Evolutionary conservation across 192 early-diverging fungal species (phyloP), one percentile per base, ranked within the genome.

Genomic region (Coemansia sp.): DNA sequence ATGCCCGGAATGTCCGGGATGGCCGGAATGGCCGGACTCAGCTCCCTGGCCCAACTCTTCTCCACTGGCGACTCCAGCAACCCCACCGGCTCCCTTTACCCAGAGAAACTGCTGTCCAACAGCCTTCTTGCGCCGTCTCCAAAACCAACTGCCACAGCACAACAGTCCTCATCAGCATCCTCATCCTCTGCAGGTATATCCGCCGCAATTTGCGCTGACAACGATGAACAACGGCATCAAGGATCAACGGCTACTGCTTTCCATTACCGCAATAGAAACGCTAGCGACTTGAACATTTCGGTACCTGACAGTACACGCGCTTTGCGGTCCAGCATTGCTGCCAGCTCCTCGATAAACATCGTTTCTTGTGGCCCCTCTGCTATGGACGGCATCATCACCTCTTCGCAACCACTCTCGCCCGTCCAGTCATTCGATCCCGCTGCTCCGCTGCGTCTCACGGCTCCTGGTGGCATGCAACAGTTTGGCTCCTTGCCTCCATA

Each of bases 401-500:
- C 46, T 6, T 18, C 46, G 12, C 34, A 16, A 5, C n/a, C 43
- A 20, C 43, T 45, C n/a, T 20, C 43, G 4, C 35, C n/a, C 5
- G 5, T 37, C 35, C 35, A 37, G 18, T 34, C 56, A 10, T 26
- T 37, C 25, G 65, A 77, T 28, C 75, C 68, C 0, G 15, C 75
- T 7, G 65, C 69, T 2, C 75, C 65, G 0, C 52, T 77, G 33
- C 51, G 75, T 0, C 58, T 77, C 16, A 77, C 75, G 0, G 26
- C 66, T 23, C 75, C 75, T 15, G 74, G 68, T 6, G 62, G 64
- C 6, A 56, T 60, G 58, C 77, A 70, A 26, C 77, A 73, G 29
- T 79, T 70, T 49, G 77, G 71, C 0, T 79, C 77, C 1, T 33
- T 79, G 16, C 77, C 77, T n/a, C 77, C 77, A 4, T 61, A 53